Conservation (phyloP, 441 rosid genomes). For the Flueggea neowawraea region DNA sequence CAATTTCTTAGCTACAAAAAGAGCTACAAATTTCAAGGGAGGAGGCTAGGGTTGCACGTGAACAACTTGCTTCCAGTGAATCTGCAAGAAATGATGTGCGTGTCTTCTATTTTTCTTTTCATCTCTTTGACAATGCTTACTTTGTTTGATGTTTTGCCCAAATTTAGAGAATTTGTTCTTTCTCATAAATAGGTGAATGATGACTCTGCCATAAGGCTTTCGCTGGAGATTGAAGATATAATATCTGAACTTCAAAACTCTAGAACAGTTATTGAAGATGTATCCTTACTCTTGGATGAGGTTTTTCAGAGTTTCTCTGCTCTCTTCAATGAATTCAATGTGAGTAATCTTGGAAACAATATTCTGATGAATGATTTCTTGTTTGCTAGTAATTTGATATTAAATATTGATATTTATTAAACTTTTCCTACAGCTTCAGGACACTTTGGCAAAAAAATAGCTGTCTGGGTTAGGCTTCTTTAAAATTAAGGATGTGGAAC, state of each 20-base stretch:
- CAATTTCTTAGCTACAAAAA: constrained; percentile 48
- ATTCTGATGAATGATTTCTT: constrained; percentile 1
- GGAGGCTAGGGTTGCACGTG: constrained; percentile 55
- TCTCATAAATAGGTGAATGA: constrained; percentile 30
- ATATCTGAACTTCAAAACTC: constrained; percentile 48
- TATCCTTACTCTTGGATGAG: constrained; percentile 53
- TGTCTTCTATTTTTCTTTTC: constrained; percentile 21
- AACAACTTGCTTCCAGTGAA: constrained; percentile 47
- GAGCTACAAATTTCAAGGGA: constrained; percentile 64
- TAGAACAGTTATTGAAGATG: constrained; percentile 40
- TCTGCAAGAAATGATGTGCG: constrained; percentile 41
- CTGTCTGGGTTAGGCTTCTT: no score
- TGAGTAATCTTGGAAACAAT: constrained; percentile 35
- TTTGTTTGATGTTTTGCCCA: constrained; percentile 7
- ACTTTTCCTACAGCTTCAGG: no score
- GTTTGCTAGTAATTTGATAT: not conserved
- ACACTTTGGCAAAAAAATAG: no score
- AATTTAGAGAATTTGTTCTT: constrained; percentile 13
- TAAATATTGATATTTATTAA: not conserved
- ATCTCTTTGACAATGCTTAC: constrained; percentile 11
- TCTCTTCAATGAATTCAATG: constrained; percentile 39
- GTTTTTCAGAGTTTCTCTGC: constrained; percentile 51
- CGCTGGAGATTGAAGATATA: constrained; percentile 56
- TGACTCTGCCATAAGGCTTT: constrained; percentile 36
- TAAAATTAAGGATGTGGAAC: no score